Percentiles rank a stretch among this genome's conserved stretches.
phyloP scores from a whole-genome alignment of 371 early-diverging fungal genomes.

The Blakeslea trispora region DNA sequence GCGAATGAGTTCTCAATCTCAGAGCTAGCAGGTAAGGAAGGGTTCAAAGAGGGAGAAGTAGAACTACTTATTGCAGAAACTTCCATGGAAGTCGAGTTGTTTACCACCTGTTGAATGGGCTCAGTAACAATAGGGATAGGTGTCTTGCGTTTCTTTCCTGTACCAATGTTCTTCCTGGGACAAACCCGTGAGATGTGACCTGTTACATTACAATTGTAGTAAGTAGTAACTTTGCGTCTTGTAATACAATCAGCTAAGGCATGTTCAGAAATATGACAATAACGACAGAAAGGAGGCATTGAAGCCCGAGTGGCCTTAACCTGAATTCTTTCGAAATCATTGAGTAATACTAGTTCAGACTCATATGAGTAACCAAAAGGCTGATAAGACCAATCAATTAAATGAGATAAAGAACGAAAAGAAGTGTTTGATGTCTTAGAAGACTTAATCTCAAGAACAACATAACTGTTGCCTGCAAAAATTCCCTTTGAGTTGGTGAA shows the following conservation, averaged over 20 bases:
- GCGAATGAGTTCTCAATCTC: too few relatives aligned
- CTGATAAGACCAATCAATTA: slow-evolving; percentile 44
- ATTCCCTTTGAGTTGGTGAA: background rate
- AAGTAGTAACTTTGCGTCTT: background rate
- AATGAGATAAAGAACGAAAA: slow-evolving; percentile 54
- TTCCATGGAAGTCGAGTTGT: too few relatives aligned
- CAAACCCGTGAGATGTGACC: too few relatives aligned
- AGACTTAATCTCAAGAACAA: slow-evolving; percentile 24
- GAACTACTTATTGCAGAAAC: too few relatives aligned
- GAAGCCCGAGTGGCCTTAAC: slow-evolving; percentile 2
- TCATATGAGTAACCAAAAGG: background rate
- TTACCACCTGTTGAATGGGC: too few relatives aligned
- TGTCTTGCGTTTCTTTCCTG: too few relatives aligned
- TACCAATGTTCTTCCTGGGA: too few relatives aligned
- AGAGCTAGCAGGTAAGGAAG: too few relatives aligned
- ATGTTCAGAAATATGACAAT: slow-evolving; percentile 7
- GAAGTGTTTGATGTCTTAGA: slow-evolving; percentile 42
- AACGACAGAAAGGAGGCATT: too few relatives aligned
- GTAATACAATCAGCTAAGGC: background rate
- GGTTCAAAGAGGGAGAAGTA: too few relatives aligned
- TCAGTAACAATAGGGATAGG: too few relatives aligned
- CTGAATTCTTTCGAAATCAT: background rate
- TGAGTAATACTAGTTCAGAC: background rate
- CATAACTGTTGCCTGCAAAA: slow-evolving; percentile 7
- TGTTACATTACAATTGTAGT: background rate